Conservation (phyloP, 2,329 filamentous ascomycete genomes). For the Exophiala lecanii-corni region DNA sequence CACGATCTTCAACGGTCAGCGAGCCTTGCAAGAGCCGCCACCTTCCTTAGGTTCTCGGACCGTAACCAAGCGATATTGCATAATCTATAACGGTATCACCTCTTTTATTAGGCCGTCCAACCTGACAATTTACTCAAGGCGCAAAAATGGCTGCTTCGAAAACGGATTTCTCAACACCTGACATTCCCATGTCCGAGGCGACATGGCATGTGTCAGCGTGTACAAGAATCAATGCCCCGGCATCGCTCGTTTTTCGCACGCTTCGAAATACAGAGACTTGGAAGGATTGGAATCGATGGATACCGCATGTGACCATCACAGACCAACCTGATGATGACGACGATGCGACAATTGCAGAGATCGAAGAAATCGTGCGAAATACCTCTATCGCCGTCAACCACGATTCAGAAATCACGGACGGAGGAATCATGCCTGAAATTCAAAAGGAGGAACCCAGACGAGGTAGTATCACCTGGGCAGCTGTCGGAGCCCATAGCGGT, state of each 20-base stretch:
- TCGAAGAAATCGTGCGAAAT: slow-evolving; percentile 26
- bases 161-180: slow-evolving; percentile 29
- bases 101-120: too few relatives aligned
- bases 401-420: slow-evolving; percentile 25
- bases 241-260: slow-evolving; percentile 40
- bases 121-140: background rate
- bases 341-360: slow-evolving; percentile 19
- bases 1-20: too few relatives aligned
- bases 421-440: slow-evolving; percentile 7
- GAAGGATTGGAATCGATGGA: slow-evolving; percentile 46
- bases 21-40: too few relatives aligned
- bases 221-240: slow-evolving; percentile 37
- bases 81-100: too few relatives aligned
- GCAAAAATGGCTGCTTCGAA: slow-evolving; percentile 12
- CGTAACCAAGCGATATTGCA: too few relatives aligned
- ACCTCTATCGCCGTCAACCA: slow-evolving; percentile 25
- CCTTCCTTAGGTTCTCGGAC: too few relatives aligned
- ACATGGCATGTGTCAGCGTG: slow-evolving; percentile 33
- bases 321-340: slow-evolving; percentile 31
- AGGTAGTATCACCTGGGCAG: slow-evolving; percentile 5
- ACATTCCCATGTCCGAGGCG: slow-evolving; percentile 31
- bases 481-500: background rate
- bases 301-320: slow-evolving; percentile 42
- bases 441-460: background rate
- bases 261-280: slow-evolving; percentile 44